A percentile compares a stretch with the other conserved stretches of the same genome.
Evolutionary conservation across 1,284 basidiomycete genomes (phyloP).

Genomic region (Naganishia sp.): DNA sequence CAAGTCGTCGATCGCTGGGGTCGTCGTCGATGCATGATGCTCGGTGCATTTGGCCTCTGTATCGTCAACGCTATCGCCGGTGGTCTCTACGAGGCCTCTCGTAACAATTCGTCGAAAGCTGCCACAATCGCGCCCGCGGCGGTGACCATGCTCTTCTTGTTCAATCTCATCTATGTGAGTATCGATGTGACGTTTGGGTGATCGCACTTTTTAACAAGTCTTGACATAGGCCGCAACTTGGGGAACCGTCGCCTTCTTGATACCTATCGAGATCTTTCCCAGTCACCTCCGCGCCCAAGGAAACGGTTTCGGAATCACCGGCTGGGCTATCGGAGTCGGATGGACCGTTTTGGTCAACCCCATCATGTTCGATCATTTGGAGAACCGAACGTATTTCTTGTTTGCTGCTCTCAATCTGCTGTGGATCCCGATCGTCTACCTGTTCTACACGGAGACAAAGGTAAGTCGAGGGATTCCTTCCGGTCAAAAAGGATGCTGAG

Average conservation of each 20-base stretch:
- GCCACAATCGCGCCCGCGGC: slow-evolving; percentile 40
- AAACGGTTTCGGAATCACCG: slow-evolving; percentile 51
- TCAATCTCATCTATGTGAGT: slow-evolving; percentile 48
- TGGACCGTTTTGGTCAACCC: slow-evolving; percentile 45
- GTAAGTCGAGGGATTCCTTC: not conserved
- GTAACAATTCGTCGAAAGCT: slow-evolving; percentile 33
- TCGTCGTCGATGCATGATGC: slow-evolving; percentile 48
- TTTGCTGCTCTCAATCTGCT: slow-evolving; percentile 48
- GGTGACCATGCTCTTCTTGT: slow-evolving; percentile 52
- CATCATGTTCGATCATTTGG: slow-evolving; percentile 41
- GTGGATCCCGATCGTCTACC: slow-evolving; percentile 48
- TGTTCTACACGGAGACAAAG: slow-evolving; percentile 50
- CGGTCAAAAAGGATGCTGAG: slow-evolving; percentile 3
- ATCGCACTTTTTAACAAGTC: not conserved
- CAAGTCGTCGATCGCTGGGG: slow-evolving; percentile 50
- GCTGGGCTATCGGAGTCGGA: slow-evolving; percentile 47
- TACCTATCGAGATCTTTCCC: slow-evolving; percentile 53
- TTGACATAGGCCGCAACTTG: slow-evolving; percentile 13
- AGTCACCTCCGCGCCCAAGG: slow-evolving; percentile 46
- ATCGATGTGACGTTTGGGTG: not conserved
- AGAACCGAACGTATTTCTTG: slow-evolving; percentile 45
- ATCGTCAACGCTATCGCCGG: slow-evolving; percentile 43
- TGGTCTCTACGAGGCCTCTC: slow-evolving; percentile 39
- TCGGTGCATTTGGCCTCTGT: slow-evolving; percentile 45
- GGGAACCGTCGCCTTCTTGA: slow-evolving; percentile 47